phyloP scores from a whole-genome alignment of 139 green algal species.

The Micractinium conductrix region DNA sequence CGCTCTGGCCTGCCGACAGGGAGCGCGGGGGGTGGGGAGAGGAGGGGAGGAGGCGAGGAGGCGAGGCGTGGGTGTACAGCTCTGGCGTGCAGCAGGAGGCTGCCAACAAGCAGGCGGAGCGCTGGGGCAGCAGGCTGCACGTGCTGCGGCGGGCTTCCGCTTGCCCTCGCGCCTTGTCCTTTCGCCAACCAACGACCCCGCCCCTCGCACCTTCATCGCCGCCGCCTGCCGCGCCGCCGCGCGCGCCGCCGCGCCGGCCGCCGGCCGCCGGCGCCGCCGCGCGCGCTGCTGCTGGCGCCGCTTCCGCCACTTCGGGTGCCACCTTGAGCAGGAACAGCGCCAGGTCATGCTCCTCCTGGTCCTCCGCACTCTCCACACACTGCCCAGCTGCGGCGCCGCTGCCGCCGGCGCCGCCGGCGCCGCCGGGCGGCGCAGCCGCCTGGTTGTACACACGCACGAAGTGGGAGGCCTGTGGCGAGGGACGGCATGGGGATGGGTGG shows the following conservation, averaged over 20 bases:
- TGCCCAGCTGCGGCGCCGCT: neutral
- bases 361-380: neutral
- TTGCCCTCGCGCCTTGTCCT: too few species aligned
- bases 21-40: neutral
- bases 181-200: neutral
- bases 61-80: neutral
- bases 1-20: neutral
- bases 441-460: slow-evolving; percentile 42
- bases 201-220: neutral
- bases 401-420: neutral
- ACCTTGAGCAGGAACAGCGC: slow-evolving; percentile 47
- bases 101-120: too few species aligned
- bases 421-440: neutral
- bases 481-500: neutral
- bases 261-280: neutral
- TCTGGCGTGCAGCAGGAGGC: too few species aligned
- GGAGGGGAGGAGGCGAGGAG: neutral
- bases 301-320: neutral
- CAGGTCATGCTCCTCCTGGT: slow-evolving; percentile 41
- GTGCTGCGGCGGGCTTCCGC: too few species aligned
- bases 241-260: neutral
- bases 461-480: slow-evolving; percentile 23
- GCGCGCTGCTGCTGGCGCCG: neutral
- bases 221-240: neutral
- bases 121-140: too few species aligned